Evolutionary conservation across 768 basidiomycete genomes (phyloP).

Genomic region (Hypholoma fasciculare): DNA sequence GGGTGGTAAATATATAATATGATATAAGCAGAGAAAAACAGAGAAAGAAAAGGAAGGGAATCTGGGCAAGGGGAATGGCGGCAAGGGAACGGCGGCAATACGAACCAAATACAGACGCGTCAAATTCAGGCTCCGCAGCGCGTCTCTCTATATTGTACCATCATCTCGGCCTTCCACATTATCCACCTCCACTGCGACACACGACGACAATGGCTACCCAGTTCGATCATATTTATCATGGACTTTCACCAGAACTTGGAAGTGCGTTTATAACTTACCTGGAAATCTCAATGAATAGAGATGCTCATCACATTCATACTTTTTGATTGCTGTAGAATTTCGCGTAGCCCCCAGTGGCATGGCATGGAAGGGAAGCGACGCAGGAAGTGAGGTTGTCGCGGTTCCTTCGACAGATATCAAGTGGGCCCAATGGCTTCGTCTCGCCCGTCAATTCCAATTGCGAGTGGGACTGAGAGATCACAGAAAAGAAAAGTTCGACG

Average conservation of each 20-base stretch:
- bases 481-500: slow-evolving; percentile 85
- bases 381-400: slow-evolving; percentile 53
- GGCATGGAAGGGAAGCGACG: slow-evolving; percentile 89
- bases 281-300: neutral
- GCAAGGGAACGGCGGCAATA: neutral
- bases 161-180: slow-evolving; percentile 13
- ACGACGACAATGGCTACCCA: slow-evolving; percentile 55
- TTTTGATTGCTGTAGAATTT: slow-evolving; percentile 54
- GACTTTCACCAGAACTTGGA: slow-evolving; percentile 68
- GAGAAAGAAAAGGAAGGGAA: slow-evolving; percentile 4
- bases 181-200: neutral
- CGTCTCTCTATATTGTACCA: slow-evolving; percentile 29
- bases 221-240: slow-evolving; percentile 85
- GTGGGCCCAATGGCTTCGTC: slow-evolving; percentile 89
- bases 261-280: slow-evolving; percentile 58
- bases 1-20: neutral
- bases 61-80: slow-evolving; percentile 5
- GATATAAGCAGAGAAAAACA: neutral
- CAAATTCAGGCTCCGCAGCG: slow-evolving; percentile 45
- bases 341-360: slow-evolving; percentile 89
- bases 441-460: slow-evolving; percentile 91
- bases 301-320: slow-evolving; percentile 6
- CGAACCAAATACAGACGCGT: slow-evolving; percentile 28
- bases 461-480: slow-evolving; percentile 79
- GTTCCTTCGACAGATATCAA: slow-evolving; percentile 76